phyloP scores from a whole-genome alignment of 2,329 filamentous ascomycete genomes.

The Trichophyton rubrum region DNA sequence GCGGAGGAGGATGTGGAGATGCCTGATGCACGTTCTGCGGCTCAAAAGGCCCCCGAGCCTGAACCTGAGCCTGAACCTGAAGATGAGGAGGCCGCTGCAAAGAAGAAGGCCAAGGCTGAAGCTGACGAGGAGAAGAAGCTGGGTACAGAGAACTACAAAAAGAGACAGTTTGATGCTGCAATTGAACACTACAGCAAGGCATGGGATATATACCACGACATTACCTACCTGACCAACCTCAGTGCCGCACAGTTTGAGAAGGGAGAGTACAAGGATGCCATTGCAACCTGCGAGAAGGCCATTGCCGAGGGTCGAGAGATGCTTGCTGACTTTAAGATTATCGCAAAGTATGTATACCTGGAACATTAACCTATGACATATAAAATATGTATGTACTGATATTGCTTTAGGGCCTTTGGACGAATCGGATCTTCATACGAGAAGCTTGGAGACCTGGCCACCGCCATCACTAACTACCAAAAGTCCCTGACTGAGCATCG shows the following conservation, averaged over 20 bases:
- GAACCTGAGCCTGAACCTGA: constrained; percentile 47
- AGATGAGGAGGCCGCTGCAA: constrained; percentile 71
- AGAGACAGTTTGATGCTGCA: constrained; percentile 87
- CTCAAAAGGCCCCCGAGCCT: constrained; percentile 29
- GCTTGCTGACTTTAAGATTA: constrained; percentile 93
- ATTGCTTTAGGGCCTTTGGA: constrained; percentile 54
- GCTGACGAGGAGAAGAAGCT: constrained; percentile 91
- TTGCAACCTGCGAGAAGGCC: constrained; percentile 77
- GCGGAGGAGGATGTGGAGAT: constrained; percentile 64
- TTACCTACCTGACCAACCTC: constrained; percentile 94
- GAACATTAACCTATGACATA: background rate
- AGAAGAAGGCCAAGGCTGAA: constrained; percentile 81
- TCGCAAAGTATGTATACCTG: constrained; percentile 57
- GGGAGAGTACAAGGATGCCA: constrained; percentile 77
- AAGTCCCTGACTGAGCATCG: constrained; percentile 93
- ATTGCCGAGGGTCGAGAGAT: constrained; percentile 80
- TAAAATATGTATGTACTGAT: background rate
- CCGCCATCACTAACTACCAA: constrained; percentile 81
- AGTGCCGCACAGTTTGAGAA: constrained; percentile 93
- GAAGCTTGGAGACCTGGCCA: constrained; percentile 65
- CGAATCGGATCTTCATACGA: constrained; percentile 91
- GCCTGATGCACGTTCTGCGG: constrained; percentile 50
- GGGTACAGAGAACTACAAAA: constrained; percentile 95
- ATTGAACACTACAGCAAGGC: constrained; percentile 91
- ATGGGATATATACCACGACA: constrained; percentile 90